phyloP scores from a whole-genome alignment of 1,284 basidiomycete species.

The Sporisorium scitamineum region DNA sequence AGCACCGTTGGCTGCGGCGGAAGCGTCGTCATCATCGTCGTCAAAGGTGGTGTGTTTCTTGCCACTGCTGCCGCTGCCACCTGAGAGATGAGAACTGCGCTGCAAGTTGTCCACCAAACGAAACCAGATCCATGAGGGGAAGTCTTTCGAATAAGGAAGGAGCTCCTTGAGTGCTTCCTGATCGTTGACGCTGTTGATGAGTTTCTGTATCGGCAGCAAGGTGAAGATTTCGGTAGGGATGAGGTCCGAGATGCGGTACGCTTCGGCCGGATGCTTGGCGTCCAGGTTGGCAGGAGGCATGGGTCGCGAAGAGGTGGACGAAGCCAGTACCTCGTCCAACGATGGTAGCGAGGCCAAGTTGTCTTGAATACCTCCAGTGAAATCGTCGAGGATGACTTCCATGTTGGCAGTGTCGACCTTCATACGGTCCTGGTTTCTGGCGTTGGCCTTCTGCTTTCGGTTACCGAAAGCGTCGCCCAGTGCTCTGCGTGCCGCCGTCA shows the following conservation, averaged over 20 bases:
- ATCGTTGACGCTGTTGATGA: constrained; percentile 41
- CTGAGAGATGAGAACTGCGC: constrained; percentile 41
- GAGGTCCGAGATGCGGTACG: constrained; percentile 59
- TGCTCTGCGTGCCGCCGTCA: constrained; percentile 55
- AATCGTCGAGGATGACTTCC: constrained; percentile 61
- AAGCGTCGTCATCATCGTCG: constrained; percentile 18
- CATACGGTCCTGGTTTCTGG: constrained; percentile 66
- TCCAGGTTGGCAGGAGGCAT: constrained; percentile 62
- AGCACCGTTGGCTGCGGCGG: not conserved
- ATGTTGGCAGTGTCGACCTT: constrained; percentile 67
- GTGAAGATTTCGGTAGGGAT: constrained; percentile 53
- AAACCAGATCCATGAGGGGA: constrained; percentile 46
- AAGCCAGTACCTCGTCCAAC: constrained; percentile 50
- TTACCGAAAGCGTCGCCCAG: constrained; percentile 68
- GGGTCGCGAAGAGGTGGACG: constrained; percentile 54
- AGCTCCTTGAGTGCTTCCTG: constrained; percentile 33
- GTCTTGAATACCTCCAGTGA: constrained; percentile 59
- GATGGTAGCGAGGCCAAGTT: constrained; percentile 50
- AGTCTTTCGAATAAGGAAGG: constrained; percentile 39
- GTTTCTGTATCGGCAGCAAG: constrained; percentile 49
- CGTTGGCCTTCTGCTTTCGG: constrained; percentile 65
- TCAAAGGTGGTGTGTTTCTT: constrained; percentile 42
- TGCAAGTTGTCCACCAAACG: constrained; percentile 44
- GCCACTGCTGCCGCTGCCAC: constrained; percentile 4
- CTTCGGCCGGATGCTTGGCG: constrained; percentile 60